These are phyloP conservation scores for Debaryomyces castellii DNA, from an alignment of 805 yeast genomes.

Conservation along the genomic window DNA sequence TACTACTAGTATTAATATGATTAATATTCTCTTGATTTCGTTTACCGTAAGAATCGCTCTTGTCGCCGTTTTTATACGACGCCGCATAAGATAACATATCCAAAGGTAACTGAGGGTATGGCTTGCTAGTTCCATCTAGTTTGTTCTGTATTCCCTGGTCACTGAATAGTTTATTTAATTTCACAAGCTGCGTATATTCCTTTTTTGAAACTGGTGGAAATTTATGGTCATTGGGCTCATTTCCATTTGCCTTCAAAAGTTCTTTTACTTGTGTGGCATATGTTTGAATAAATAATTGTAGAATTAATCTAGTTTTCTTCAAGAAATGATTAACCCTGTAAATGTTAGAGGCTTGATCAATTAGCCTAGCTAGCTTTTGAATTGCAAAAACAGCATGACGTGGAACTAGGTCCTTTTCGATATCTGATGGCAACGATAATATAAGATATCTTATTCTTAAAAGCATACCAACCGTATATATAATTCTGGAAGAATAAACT, in stretches of 20 bases:
- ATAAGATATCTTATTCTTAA: constrained; percentile 55
- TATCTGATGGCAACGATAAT: constrained; percentile 49
- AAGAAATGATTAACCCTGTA: constrained; percentile 47
- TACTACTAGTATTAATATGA: neutral
- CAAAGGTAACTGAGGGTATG: constrained; percentile 29
- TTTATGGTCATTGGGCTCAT: constrained; percentile 18
- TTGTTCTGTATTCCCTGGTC: neutral
- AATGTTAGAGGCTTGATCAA: constrained; percentile 26
- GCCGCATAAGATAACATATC: constrained; percentile 45
- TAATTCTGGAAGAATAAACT: constrained; percentile 53
- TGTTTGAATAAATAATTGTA: constrained; percentile 60
- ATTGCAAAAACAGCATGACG: constrained; percentile 38
- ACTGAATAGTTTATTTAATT: constrained; percentile 2
- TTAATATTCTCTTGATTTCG: neutral
- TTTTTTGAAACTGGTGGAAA: constrained; percentile 13
- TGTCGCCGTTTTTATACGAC: constrained; percentile 22
- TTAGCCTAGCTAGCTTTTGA: constrained; percentile 24
- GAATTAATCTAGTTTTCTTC: constrained; percentile 53
- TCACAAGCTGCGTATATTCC: constrained; percentile 20
- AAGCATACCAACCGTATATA: constrained; percentile 67
- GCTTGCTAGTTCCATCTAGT: constrained; percentile 3
- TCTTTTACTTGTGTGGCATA: constrained; percentile 54
- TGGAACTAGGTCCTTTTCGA: constrained; percentile 48
- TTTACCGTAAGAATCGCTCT: neutral
- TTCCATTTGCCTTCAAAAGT: constrained; percentile 21